These are phyloP conservation scores for Moesziomyces parantarcticus DNA, from an alignment of 1,284 basidiomycete species.

Conservation along the genomic window DNA sequence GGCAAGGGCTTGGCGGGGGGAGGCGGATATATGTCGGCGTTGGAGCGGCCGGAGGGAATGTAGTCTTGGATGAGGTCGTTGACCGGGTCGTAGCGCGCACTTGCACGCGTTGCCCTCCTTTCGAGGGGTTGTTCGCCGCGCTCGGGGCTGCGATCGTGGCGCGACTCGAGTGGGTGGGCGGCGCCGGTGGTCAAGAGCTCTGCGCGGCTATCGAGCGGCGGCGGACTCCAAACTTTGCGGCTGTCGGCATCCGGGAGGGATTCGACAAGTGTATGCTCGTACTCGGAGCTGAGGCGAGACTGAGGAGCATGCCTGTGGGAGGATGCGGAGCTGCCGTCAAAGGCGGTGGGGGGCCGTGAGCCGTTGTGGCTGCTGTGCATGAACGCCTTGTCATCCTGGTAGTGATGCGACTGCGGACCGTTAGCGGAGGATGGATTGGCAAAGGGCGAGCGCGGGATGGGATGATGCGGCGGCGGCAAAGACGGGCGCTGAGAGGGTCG, in stretches of 20 bases:
- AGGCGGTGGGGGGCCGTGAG: constrained; percentile 15
- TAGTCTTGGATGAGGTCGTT: constrained; percentile 54
- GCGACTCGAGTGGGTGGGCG: constrained; percentile 17
- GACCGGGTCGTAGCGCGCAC: constrained; percentile 51
- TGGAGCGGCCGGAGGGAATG: constrained; percentile 22
- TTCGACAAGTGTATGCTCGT: constrained; percentile 39
- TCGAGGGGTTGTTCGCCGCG: constrained; percentile 8
- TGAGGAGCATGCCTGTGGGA: constrained; percentile 25
- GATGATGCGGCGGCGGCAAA: constrained; percentile 8
- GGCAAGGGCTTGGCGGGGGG: constrained; percentile 25
- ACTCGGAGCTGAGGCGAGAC: constrained; percentile 29
- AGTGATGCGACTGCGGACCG: constrained; percentile 3
- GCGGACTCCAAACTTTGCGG: constrained; percentile 31
- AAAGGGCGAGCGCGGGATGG: constrained; percentile 3
- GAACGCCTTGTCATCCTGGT: not conserved
- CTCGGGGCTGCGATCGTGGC: constrained; percentile 11
- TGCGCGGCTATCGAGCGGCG: constrained; percentile 6
- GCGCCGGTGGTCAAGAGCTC: constrained; percentile 7
- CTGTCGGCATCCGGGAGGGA: constrained; percentile 19
- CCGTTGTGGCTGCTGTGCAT: not conserved
- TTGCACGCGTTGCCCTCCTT: constrained; percentile 33
- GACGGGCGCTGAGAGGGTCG: constrained; percentile 12
- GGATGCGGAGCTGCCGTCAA: constrained; percentile 28
- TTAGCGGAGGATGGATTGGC: constrained; percentile 5
- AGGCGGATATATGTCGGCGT: constrained; percentile 36